Evolutionary conservation across 179 eudicot genomes (phyloP).

Genomic region (Pouteria campechiana): DNA sequence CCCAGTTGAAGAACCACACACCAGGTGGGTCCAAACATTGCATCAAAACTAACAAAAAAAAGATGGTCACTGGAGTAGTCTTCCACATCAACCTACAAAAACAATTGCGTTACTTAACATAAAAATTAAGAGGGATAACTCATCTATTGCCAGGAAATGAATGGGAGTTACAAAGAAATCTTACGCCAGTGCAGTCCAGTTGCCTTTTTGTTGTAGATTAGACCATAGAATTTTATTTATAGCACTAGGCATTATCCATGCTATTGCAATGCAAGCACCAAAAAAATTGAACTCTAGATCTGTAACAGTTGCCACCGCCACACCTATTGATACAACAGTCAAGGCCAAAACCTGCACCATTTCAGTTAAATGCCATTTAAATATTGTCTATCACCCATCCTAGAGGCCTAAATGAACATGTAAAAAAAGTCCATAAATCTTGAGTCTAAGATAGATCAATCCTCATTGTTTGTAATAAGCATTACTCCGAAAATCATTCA

Average conservation of each 20-base stretch:
- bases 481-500: too few relatives aligned
- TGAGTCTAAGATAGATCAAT: too few relatives aligned
- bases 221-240: slow-evolving; percentile 90
- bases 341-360: slow-evolving; percentile 59
- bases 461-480: too few relatives aligned
- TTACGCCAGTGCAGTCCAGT: slow-evolving; percentile 97
- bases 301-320: slow-evolving; percentile 87
- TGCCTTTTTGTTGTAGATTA: slow-evolving; percentile 68
- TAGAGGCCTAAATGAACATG: too few relatives aligned
- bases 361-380: too few relatives aligned
- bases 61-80: slow-evolving; percentile 80
- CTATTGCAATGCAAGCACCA: slow-evolving; percentile 81
- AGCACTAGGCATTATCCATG: slow-evolving; percentile 88
- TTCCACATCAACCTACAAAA: slow-evolving; percentile 85
- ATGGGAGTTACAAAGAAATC: slow-evolving; percentile 4
- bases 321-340: slow-evolving; percentile 61
- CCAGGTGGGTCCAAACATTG: slow-evolving; percentile 95
- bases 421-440: too few relatives aligned
- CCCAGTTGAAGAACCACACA: slow-evolving; percentile 62
- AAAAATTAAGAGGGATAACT: neutral
- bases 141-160: neutral
- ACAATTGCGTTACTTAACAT: too few relatives aligned
- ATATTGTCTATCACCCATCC: too few relatives aligned
- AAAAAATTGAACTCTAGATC: slow-evolving; percentile 76
- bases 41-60: slow-evolving; percentile 68